Base-by-base conservation (phyloP, 495 filamentous ascomycete genomes). In the Sordaria brevicollis region DNA sequence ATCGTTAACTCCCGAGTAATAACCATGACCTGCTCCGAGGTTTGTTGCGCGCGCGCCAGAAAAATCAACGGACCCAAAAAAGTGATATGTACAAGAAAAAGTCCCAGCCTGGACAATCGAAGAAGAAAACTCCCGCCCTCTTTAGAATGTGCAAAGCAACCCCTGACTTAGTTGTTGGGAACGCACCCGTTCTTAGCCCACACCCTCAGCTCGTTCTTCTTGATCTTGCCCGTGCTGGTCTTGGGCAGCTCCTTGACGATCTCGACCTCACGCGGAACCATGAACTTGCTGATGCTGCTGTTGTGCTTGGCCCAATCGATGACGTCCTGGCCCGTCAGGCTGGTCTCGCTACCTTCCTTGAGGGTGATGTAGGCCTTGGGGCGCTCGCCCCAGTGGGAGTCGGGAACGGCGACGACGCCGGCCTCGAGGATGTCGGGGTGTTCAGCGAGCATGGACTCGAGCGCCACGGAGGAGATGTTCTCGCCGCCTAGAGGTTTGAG, bases 251-350 rank as follows among this genome's bases (percentile, higher is more conserved):
- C 93, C 29, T 80, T 70, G 35, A 99, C 88, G 67, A 99, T 83
- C 81, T 96, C 93, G 1, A 98, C 92, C 83, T 98, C 95, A 65
- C 91, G 85, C 10, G 95, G 95, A 29, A 98, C 89, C 95, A 98
- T 98, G 78, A 97, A 99, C 74, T 88, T 91, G 80, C 91, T 93
- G 73, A 99, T 97, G 31, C 79, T 79, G 74, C 91, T 91, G 70
- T 88, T 83, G 68, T 89, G 81, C 74, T 90, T 92, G 11, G 94
- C 94, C 95, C 95, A 99, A 38, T 85, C 76, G 69, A 99, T 92
- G 17, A 99, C 83, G 13, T 93, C 91, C 66, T 89, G 82, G 0
- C 90, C 90, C 15, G 82, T 81, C 5, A 96, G 41, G 5, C 76
- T 70, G 74, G 85, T 85, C n/a, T 36, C 38, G 13, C 21, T 5